Evolutionary conservation across 345 rosid genomes (phyloP), one percentile per base, ranked within the genome.

Genomic region (Eucalyptus curtisii): DNA sequence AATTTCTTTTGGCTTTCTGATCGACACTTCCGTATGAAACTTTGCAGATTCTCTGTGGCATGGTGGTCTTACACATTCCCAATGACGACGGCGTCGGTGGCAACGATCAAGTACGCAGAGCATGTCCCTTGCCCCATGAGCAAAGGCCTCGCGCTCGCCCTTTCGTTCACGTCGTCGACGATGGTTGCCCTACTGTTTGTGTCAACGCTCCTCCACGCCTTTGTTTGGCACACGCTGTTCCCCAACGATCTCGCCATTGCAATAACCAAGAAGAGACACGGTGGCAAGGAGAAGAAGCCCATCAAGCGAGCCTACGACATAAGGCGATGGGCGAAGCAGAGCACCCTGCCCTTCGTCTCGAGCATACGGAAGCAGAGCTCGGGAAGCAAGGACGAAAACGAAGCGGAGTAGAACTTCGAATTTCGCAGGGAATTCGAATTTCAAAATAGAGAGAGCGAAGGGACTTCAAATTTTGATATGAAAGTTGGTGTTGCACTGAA

Each of bases 31-130:
- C 80, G 11, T 68, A 68, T 68, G 80, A 33, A 33, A 17, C 45
- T 37, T 76, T 40, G 88, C 94, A 96, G 98, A 92, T 98, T 98
- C 87, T 98, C 99, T 3, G 96, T 96, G 86, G 98, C 99, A 30
- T 96, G 99, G 99, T 97, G 99, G 99, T 95, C 99, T 13, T 98
- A 98, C 90, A 98, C 99, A 68, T 96, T 98, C 71, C 99, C 98
- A 7, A 98, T 98, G 99, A 97, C 98, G 61, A 96, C 98, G 3
- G 97, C 92, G 49, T 95, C 99, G 31, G 97, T 98, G 88, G 98
- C 99, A 17, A 95, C 97, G 0, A 94, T 98, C 88, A 97, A 96
- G 93, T 96, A 95, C 87, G 97, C 98, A 45, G 97, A 97, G 93
- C 94, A 95, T 8, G 98, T 93, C 68, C 99, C 99, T 86, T 92